These are phyloP conservation scores for Rhododendron kiyosumense DNA, from an alignment of 148 eudicot genomes.

Conservation along the genomic window DNA sequence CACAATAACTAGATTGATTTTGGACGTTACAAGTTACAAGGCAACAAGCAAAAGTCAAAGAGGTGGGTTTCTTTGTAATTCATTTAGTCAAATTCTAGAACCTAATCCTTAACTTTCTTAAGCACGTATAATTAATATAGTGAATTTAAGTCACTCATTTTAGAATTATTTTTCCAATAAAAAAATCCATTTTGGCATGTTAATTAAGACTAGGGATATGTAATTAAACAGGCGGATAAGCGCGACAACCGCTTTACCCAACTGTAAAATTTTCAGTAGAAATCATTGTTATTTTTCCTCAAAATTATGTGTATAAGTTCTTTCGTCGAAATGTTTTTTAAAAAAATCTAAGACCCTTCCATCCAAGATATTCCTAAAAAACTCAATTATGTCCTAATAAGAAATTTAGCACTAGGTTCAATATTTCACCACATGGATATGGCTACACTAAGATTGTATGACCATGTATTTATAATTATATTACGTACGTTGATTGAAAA, in stretches of 20 bases:
- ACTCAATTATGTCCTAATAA: neutral
- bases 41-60: neutral
- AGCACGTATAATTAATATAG: neutral
- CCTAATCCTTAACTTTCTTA: neutral
- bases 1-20: neutral
- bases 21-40: conserved; percentile 1
- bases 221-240: neutral
- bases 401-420: neutral
- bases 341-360: neutral
- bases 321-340: neutral
- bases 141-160: neutral
- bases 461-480: neutral
- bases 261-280: neutral
- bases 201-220: neutral
- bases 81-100: neutral
- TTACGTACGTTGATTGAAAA: neutral
- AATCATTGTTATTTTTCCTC: neutral
- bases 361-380: neutral
- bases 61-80: neutral
- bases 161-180: neutral
- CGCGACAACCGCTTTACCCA: neutral
- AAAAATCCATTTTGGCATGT: neutral
- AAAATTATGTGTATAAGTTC: neutral
- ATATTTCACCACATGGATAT: neutral
- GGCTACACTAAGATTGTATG: neutral